Evolutionary conservation across 768 basidiomycete genomes (phyloP).

Genomic region (Boletus pseudopeckii): DNA sequence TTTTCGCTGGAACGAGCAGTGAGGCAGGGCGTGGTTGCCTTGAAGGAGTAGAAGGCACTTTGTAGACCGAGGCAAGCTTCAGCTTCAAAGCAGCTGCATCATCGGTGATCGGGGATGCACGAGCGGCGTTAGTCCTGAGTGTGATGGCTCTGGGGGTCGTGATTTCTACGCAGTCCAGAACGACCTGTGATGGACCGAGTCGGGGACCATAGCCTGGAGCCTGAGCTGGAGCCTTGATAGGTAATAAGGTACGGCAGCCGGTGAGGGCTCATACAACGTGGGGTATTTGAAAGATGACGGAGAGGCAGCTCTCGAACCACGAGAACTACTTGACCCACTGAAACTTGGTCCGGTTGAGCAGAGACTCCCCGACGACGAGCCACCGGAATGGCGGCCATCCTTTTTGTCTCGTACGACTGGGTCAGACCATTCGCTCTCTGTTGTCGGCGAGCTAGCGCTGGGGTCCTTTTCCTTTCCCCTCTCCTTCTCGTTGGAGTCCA

Average conservation of each 20-base stretch:
- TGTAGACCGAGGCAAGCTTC: neutral
- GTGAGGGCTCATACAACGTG: slow-evolving; percentile 62
- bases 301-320: slow-evolving; percentile 70
- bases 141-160: slow-evolving; percentile 21
- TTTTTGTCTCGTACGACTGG: slow-evolving; percentile 55
- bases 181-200: slow-evolving; percentile 4
- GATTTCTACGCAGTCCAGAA: slow-evolving; percentile 33
- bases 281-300: slow-evolving; percentile 71
- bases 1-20: neutral
- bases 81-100: too few relatives aligned
- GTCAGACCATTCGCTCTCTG: slow-evolving; percentile 80
- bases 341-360: slow-evolving; percentile 51
- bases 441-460: slow-evolving; percentile 72
- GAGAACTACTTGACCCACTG: slow-evolving; percentile 58
- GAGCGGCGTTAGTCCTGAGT: too few relatives aligned
- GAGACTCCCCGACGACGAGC: slow-evolving; percentile 59
- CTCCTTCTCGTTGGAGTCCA: slow-evolving; percentile 69
- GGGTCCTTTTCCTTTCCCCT: slow-evolving; percentile 69
- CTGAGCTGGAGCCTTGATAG: slow-evolving; percentile 30
- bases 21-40: neutral
- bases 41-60: slow-evolving; percentile 22
- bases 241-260: slow-evolving; percentile 28
- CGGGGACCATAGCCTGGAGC: slow-evolving; percentile 25
- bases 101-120: too few relatives aligned
- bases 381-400: slow-evolving; percentile 49